Conservation (phyloP, 345 rosid genomes). For the Moricandia arvensis region DNA sequence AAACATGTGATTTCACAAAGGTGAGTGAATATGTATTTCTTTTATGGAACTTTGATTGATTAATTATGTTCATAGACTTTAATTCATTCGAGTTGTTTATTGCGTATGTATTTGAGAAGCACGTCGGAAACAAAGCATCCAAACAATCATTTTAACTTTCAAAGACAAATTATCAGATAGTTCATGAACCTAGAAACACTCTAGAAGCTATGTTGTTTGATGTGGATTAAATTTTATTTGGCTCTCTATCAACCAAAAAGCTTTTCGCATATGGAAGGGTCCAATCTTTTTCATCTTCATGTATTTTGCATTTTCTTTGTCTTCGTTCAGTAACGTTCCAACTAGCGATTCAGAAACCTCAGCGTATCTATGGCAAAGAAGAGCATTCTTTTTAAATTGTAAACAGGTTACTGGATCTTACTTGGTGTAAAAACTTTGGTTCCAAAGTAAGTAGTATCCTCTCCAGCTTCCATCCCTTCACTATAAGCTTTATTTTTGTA, state of each 20-base stretch:
- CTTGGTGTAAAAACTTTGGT: no score
- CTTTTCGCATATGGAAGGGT: conserved; percentile 84
- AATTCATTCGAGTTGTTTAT: conserved; percentile 56
- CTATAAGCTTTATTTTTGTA: no score
- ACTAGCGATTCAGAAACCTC: no score
- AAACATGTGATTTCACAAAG: conserved; percentile 67
- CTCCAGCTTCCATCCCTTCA: no score
- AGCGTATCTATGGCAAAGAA: no score
- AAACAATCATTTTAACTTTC: conserved; percentile 85
- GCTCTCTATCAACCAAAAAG: conserved; percentile 82
- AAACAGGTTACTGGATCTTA: no score
- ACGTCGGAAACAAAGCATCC: conserved; percentile 93
- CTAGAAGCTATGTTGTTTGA: conserved; percentile 71
- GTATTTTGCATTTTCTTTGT: no score
- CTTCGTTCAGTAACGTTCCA: no score
- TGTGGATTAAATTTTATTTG: conserved; percentile 66
- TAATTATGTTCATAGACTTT: neutral
- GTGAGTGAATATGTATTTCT: conserved; percentile 32
- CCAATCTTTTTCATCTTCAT: no score
- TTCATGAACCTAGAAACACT: conserved; percentile 80
- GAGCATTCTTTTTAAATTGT: no score
- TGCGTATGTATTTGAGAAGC: conserved; percentile 86
- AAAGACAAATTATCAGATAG: conserved; percentile 89
- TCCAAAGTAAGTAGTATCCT: no score
- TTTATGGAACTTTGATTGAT: neutral